Percentiles rank a stretch among this genome's conserved stretches.
These are phyloP conservation scores for Sclerotinia trifoliorum DNA, from an alignment of 2,329 filamentous ascomycete species.

Conservation along the genomic window DNA sequence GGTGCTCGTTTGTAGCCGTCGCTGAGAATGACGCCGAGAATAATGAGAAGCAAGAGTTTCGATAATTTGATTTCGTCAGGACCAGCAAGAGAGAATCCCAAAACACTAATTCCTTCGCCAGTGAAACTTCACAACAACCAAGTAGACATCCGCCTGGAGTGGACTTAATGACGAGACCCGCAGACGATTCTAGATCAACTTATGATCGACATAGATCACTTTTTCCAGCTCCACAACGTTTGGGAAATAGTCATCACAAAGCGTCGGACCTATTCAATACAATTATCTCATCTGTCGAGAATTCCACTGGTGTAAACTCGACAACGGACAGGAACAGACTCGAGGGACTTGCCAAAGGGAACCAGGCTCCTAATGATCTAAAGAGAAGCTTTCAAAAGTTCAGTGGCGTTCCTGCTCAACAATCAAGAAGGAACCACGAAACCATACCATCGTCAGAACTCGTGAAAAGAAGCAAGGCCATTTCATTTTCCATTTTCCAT, in stretches of 20 bases:
- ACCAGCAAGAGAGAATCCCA: not conserved
- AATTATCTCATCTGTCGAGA: too few species aligned
- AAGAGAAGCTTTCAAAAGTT: too few species aligned
- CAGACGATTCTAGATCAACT: not conserved
- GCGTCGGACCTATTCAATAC: too few species aligned
- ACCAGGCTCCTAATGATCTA: too few species aligned
- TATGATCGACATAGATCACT: too few species aligned
- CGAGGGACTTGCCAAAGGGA: too few species aligned
- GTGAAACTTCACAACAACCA: not conserved
- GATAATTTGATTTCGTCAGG: not conserved
- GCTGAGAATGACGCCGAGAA: conserved; percentile 43
- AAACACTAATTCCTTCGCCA: not conserved
- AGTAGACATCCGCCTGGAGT: not conserved
- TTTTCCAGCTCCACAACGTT: too few species aligned
- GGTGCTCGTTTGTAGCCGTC: conserved; percentile 71
- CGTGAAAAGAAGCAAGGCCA: not conserved
- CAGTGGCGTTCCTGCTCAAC: too few species aligned
- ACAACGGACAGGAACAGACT: too few species aligned
- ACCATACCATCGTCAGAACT: not conserved
- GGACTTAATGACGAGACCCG: not conserved
- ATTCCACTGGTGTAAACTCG: too few species aligned
- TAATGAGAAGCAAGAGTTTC: conserved; percentile 9
- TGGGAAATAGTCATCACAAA: too few species aligned
- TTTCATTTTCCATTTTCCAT: too few species aligned
- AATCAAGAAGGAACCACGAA: not conserved